These are phyloP conservation scores for Xerocomus minutiporus DNA, from an alignment of 1,284 basidiomycete species.

Conservation along the genomic window DNA sequence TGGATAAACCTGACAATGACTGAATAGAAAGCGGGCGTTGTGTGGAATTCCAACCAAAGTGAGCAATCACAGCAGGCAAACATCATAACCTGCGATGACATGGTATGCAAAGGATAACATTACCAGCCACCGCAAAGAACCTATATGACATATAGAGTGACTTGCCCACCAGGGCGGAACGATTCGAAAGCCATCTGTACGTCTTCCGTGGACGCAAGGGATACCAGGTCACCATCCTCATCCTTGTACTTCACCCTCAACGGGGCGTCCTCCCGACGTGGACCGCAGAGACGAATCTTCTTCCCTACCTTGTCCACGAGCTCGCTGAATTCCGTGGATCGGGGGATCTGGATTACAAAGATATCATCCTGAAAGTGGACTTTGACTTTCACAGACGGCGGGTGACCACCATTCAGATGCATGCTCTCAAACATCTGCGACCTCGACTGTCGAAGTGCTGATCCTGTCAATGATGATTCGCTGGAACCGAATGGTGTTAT, in stretches of 20 bases:
- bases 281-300: slow-evolving; percentile 88
- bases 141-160: slow-evolving; percentile 70
- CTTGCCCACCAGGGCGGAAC: slow-evolving; percentile 66
- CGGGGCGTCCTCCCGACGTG: slow-evolving; percentile 66
- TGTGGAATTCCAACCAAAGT: slow-evolving; percentile 8
- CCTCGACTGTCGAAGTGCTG: slow-evolving; percentile 48
- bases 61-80: slow-evolving; percentile 18
- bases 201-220: slow-evolving; percentile 82
- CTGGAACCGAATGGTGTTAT: slow-evolving; percentile 83
- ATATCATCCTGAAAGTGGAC: slow-evolving; percentile 87
- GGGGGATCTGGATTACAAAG: slow-evolving; percentile 86
- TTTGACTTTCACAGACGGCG: slow-evolving; percentile 72
- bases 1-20: slow-evolving; percentile 7
- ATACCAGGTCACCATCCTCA: slow-evolving; percentile 88
- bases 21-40: slow-evolving; percentile 7
- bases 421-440: slow-evolving; percentile 49
- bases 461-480: slow-evolving; percentile 65
- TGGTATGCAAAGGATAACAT: slow-evolving; percentile 3
- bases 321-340: slow-evolving; percentile 71
- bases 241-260: slow-evolving; percentile 85
- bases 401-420: slow-evolving; percentile 26
- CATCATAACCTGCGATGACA: slow-evolving; percentile 2
- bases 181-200: slow-evolving; percentile 87
- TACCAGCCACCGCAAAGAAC: slow-evolving; percentile 6
- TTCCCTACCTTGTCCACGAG: slow-evolving; percentile 86